These are phyloP conservation scores for Xylariaceae sp. DNA, from an alignment of 2,329 filamentous ascomycete genomes.

Conservation along the genomic window DNA sequence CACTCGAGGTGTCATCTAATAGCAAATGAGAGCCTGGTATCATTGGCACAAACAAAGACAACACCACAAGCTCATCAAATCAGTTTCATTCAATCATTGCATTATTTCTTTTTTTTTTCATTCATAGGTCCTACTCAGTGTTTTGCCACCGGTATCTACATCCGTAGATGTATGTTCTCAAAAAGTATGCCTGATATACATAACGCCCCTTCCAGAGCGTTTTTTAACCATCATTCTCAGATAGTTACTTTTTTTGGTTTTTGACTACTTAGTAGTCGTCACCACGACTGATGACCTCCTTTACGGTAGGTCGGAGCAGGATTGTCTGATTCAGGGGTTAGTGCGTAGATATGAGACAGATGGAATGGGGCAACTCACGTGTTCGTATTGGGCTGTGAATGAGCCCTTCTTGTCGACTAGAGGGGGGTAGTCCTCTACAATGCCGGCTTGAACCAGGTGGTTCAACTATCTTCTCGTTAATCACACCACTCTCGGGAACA, in stretches of 20 bases:
- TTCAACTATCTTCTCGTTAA: slow-evolving; percentile 59
- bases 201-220: neutral
- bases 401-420: slow-evolving; percentile 89
- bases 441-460: slow-evolving; percentile 73
- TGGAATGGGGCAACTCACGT: slow-evolving; percentile 56
- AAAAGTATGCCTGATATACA: neutral
- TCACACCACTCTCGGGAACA: neutral
- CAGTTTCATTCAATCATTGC: no score
- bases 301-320: slow-evolving; percentile 70
- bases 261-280: slow-evolving; percentile 63
- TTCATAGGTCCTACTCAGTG: no score
- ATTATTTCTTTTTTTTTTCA: no score
- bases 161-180: no score
- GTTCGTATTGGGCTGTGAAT: slow-evolving; percentile 91
- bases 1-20: no score
- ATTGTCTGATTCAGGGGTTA: slow-evolving; percentile 42
- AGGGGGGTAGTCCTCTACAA: slow-evolving; percentile 87
- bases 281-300: slow-evolving; percentile 81
- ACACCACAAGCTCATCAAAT: no score
- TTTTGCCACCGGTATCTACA: no score
- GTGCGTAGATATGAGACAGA: slow-evolving; percentile 29
- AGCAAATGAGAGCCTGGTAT: no score
- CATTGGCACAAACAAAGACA: no score
- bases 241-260: no score
- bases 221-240: no score